These are phyloP conservation scores for Cyclotella cryptica DNA, from an alignment of 108 stramenopile genomes.

Conservation along the genomic window DNA sequence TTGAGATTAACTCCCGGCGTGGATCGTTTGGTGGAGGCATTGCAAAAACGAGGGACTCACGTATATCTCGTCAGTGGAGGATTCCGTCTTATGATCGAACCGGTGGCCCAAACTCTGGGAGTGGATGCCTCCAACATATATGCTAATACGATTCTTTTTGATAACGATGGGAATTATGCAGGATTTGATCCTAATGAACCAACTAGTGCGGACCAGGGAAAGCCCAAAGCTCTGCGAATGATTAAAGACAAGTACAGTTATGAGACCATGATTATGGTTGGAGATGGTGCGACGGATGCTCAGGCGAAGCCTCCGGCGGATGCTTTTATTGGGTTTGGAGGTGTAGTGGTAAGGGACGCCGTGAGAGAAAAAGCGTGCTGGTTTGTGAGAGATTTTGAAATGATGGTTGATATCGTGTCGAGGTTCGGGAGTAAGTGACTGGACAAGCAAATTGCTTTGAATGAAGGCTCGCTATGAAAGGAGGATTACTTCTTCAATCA, in stretches of 20 bases:
- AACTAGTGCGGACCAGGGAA: slow-evolving; percentile 93
- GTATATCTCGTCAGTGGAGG: slow-evolving; percentile 98
- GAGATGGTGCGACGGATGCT: slow-evolving; percentile 99
- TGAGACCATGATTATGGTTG: slow-evolving; percentile 93
- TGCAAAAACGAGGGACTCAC: slow-evolving; percentile 77
- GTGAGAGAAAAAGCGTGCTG: slow-evolving; percentile 94
- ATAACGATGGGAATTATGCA: slow-evolving; percentile 76
- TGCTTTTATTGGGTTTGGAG: slow-evolving; percentile 98
- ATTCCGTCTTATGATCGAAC: slow-evolving; percentile 98
- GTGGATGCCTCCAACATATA: slow-evolving; percentile 77
- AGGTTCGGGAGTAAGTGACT: slow-evolving; percentile 13
- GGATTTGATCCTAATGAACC: slow-evolving; percentile 95
- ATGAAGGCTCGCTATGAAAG: too few relatives aligned
- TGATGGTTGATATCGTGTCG: slow-evolving; percentile 73
- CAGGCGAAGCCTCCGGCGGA: slow-evolving; percentile 98
- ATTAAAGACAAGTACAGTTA: slow-evolving; percentile 74
- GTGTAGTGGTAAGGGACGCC: slow-evolving; percentile 85
- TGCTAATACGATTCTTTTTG: slow-evolving; percentile 95
- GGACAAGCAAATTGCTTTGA: too few relatives aligned
- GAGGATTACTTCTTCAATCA: too few relatives aligned
- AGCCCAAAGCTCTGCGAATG: slow-evolving; percentile 83
- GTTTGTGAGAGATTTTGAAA: slow-evolving; percentile 93
- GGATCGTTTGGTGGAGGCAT: slow-evolving; percentile 67
- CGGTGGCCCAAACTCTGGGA: slow-evolving; percentile 81
- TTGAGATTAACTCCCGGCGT: slow-evolving; percentile 84